Evolutionary conservation across 2,329 filamentous ascomycete genomes (phyloP).

Genomic region (Stachybotrys elegans): DNA sequence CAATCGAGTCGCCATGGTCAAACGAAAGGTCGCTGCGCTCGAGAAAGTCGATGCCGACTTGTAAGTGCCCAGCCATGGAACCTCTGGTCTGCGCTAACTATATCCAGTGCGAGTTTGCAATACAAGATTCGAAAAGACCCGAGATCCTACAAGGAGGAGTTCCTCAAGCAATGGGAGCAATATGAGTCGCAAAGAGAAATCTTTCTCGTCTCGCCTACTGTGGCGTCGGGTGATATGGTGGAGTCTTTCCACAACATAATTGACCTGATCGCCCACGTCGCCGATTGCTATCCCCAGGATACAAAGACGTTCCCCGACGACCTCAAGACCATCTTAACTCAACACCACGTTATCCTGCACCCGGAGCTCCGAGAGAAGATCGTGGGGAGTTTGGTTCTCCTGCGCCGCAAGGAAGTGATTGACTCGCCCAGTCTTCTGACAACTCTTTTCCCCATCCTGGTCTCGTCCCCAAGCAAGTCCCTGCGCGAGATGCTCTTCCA

Average conservation of each 20-base stretch:
- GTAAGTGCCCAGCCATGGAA: conserved; percentile 32
- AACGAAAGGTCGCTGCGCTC: conserved; percentile 84
- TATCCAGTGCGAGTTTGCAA: conserved; percentile 70
- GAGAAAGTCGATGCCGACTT: conserved; percentile 94
- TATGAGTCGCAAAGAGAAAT: conserved; percentile 90
- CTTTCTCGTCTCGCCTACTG: conserved; percentile 77
- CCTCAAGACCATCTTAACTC: conserved; percentile 71
- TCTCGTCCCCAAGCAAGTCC: conserved; percentile 87
- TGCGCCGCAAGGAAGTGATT: conserved; percentile 88
- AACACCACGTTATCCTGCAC: conserved; percentile 79
- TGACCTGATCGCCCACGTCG: conserved; percentile 88
- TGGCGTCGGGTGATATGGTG: conserved; percentile 70
- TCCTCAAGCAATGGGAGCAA: conserved; percentile 80
- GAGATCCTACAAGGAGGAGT: conserved; percentile 86
- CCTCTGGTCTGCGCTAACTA: conserved; percentile 20
- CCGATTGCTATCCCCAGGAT: conserved; percentile 85
- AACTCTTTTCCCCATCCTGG: conserved; percentile 88
- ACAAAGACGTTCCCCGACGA: conserved; percentile 74
- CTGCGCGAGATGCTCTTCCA: conserved; percentile 76
- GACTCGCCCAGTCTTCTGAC: conserved; percentile 80
- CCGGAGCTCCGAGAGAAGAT: conserved; percentile 89
- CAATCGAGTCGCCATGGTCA: conserved; percentile 70
- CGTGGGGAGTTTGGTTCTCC: conserved; percentile 79
- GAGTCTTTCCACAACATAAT: conserved; percentile 87
- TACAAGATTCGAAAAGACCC: conserved; percentile 90